These are phyloP conservation scores for Hansenula anomala DNA, from an alignment of 1,139 yeast genomes.

Conservation along the genomic window DNA sequence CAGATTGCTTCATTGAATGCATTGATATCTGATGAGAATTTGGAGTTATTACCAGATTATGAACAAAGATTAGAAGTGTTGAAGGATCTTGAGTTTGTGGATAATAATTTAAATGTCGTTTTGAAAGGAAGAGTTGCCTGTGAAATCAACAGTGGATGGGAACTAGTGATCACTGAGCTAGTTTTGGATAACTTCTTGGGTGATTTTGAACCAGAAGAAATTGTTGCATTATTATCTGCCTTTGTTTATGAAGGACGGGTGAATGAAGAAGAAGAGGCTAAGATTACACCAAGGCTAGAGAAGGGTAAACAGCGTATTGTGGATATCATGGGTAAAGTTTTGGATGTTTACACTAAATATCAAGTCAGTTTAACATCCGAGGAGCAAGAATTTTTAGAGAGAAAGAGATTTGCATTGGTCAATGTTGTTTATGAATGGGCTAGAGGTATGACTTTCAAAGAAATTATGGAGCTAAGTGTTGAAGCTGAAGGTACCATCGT, in stretches of 20 bases:
- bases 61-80: slow-evolving; percentile 82
- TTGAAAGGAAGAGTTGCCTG: slow-evolving; percentile 84
- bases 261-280: slow-evolving; percentile 49
- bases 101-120: slow-evolving; percentile 67
- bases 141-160: slow-evolving; percentile 89
- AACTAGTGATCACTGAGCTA: slow-evolving; percentile 81
- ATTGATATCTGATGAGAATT: slow-evolving; percentile 77
- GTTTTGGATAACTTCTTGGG: slow-evolving; percentile 88
- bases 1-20: slow-evolving; percentile 55
- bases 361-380: slow-evolving; percentile 78
- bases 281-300: slow-evolving; percentile 77
- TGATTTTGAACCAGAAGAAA: slow-evolving; percentile 92
- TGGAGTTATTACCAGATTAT: slow-evolving; percentile 89
- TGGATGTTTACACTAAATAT: slow-evolving; percentile 57
- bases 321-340: slow-evolving; percentile 62
- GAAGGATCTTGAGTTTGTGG: slow-evolving; percentile 71
- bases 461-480: slow-evolving; percentile 80
- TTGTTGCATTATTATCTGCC: slow-evolving; percentile 85
- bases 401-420: slow-evolving; percentile 82
- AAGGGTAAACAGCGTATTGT: slow-evolving; percentile 68
- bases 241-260: slow-evolving; percentile 89
- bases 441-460: slow-evolving; percentile 85
- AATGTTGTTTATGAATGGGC: slow-evolving; percentile 99
- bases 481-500: slow-evolving; percentile 98
- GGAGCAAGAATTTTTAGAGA: slow-evolving; percentile 78